Base-by-base conservation (phyloP, 129 eudicot genomes). In the Tagetes erecta region DNA sequence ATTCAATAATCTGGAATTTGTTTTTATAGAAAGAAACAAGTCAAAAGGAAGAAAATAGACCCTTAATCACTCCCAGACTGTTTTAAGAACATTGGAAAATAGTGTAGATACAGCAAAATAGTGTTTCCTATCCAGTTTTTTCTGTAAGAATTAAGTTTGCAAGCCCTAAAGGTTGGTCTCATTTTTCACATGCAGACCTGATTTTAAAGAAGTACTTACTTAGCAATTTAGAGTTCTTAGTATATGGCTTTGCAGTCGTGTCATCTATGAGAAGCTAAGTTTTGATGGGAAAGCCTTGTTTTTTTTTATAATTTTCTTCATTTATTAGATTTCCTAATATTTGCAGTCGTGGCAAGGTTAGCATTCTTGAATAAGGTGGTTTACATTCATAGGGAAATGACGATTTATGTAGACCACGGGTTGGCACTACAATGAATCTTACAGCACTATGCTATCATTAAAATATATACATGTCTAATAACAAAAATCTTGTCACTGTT, bases 401-500 rank as follows among this genome's bases (percentile, higher is more conserved):
- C 42, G 14, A 60, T 4, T 33, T 1, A 34, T 60, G 67, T 36
- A 5, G 9, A 40, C 68, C 27, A n/a, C 40, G 70, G 67, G 70
- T 38, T n/a, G 49, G 70, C 6, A 39, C 50, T 38, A 64, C 1
- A 39, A 40, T 39, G 33, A 6, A 39, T 34, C 70, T 6, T 64
- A 40, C 33, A 14, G 36, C 40, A 36, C 8, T 60, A 51, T 53
- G 27, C 30, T 36, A 20, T 66, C 41, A 53, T 20, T 46, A 60
- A 68, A 70, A 51, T 62, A 42, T 65, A 14, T 53, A 42, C 30
- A 60, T 27, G 41, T 37, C 41, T 53, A 10, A 56, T 38, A 38
- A 20, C 50, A 51, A 59, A 45, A 30, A 46, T 62, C 20, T 6
- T 81, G 31, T 65, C 41, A 71, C 30, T 74, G 47, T 65, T 46